phyloP scores from a whole-genome alignment of 768 basidiomycete genomes.

The Tulasnella sp. region DNA sequence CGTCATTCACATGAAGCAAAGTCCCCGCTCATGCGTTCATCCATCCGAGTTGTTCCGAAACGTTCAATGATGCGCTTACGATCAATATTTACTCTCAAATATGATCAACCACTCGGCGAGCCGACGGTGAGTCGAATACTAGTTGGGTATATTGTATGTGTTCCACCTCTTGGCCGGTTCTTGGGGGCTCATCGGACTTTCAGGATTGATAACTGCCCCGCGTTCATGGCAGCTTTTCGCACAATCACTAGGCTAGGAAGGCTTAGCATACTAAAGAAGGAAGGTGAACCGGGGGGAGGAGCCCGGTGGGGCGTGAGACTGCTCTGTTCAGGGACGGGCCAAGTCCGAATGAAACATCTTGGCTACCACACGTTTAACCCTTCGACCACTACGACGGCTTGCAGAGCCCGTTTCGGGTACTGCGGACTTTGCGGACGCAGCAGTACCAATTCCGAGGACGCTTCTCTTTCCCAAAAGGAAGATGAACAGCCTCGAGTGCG shows the following conservation, averaged over 20 bases:
- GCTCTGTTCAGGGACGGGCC: neutral
- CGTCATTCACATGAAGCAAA: neutral
- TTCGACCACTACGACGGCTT: neutral
- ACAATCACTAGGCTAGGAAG: no score
- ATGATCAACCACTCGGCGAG: no score
- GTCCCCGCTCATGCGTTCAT: no score
- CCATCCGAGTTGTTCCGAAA: no score
- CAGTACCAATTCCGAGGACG: neutral
- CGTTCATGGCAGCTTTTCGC: no score
- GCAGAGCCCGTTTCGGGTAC: neutral
- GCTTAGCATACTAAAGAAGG: neutral
- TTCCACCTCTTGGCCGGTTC: no score
- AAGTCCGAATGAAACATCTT: neutral
- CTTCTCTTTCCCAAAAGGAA: neutral
- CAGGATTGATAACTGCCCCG: no score
- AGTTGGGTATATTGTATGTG: no score
- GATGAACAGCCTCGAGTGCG: neutral
- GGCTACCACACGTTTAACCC: neutral
- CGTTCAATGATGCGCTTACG: neutral
- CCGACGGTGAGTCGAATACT: no score
- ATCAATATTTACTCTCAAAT: no score
- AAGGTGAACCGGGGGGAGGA: neutral
- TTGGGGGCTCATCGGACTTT: no score
- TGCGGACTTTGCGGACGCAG: slow-evolving; percentile 8
- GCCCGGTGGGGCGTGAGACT: neutral